Evolutionary conservation across 148 eudicot species (phyloP).

Genomic region (Rhododendron kiyosumense): DNA sequence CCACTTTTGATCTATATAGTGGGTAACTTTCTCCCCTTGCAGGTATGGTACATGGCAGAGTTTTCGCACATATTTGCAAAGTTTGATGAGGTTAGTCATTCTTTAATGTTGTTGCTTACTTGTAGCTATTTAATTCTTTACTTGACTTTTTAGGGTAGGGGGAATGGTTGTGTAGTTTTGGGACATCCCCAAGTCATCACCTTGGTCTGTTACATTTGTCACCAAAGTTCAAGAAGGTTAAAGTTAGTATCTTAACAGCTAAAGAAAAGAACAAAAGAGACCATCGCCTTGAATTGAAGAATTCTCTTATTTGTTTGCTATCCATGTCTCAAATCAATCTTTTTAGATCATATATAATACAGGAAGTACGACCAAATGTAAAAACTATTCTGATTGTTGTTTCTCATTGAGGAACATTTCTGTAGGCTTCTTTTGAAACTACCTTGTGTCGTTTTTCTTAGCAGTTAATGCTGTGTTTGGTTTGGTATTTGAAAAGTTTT

Average conservation of each 20-base stretch:
- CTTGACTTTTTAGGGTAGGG: not conserved
- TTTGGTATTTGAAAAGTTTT: too few species aligned
- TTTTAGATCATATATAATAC: not conserved
- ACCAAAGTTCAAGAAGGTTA: not conserved
- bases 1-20: not conserved
- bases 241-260: not conserved
- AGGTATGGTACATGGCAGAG: conserved; percentile 96
- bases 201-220: not conserved
- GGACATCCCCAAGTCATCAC: not conserved
- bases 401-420: not conserved
- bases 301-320: not conserved
- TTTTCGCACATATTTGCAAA: conserved; percentile 64
- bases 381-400: not conserved
- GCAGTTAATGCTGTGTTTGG: too few species aligned
- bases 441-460: not conserved
- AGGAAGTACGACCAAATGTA: not conserved
- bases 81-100: conserved; percentile 60
- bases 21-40: conserved; percentile 23
- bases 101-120: not conserved
- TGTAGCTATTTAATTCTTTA: not conserved
- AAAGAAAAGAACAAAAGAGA: not conserved
- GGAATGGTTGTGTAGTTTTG: not conserved
- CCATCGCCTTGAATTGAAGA: not conserved
- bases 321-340: not conserved
- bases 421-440: not conserved